Conservation (phyloP, 345 rosid genomes). For the Firmiana major region DNA sequence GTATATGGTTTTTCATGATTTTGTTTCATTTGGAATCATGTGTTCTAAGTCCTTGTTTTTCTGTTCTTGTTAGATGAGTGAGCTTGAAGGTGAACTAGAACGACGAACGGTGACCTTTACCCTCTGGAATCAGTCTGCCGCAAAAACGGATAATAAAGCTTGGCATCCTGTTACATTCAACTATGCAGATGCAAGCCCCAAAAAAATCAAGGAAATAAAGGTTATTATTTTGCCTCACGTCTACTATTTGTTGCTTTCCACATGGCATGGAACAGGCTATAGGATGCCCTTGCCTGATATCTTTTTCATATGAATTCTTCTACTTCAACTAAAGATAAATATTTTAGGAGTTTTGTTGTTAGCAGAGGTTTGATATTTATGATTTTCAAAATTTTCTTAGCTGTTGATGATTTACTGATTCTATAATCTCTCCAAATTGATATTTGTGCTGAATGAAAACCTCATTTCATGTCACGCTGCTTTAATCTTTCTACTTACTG, state of each 20-base stretch:
- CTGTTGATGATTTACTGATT: not conserved
- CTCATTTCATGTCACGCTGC: not conserved
- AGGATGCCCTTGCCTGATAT: not conserved
- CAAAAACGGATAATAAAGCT: constrained; percentile 53
- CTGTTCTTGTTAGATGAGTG: constrained; percentile 49
- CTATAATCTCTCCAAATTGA: not conserved
- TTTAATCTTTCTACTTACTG: not conserved
- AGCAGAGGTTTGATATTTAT: not conserved
- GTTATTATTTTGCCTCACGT: constrained; percentile 25
- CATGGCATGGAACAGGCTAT: not conserved
- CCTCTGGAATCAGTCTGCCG: constrained; percentile 63
- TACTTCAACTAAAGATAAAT: not conserved
- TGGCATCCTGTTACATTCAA: constrained; percentile 95
- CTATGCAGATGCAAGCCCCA: constrained; percentile 51
- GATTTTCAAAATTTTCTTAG: not conserved
- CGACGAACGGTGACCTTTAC: constrained; percentile 87
- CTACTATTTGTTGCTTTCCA: not conserved
- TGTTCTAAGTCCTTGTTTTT: not conserved
- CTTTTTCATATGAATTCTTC: not conserved
- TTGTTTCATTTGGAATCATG: not conserved
- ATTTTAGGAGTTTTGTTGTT: not conserved
- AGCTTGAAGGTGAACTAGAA: constrained; percentile 65
- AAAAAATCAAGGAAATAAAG: constrained; percentile 64
- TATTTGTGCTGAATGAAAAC: not conserved
- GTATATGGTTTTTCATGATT: not conserved